A percentile compares a stretch with the other conserved stretches of the same genome.
Evolutionary conservation across 495 filamentous ascomycete species (phyloP).

Genomic region (Melanomma pulvis-pyrius): DNA sequence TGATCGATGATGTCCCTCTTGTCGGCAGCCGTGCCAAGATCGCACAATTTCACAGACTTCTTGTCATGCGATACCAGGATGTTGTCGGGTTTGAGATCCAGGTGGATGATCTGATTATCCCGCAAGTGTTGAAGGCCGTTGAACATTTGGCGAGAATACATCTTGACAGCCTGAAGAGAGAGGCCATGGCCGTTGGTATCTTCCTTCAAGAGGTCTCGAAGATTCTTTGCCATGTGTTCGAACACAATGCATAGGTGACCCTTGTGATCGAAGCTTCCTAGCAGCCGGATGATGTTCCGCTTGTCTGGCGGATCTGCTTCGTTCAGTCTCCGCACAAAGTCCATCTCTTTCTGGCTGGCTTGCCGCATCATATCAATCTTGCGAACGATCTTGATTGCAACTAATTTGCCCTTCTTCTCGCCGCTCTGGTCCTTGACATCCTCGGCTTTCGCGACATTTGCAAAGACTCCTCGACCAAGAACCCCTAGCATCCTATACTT

Average conservation of each 20-base stretch:
- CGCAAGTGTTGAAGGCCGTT: conserved; percentile 80
- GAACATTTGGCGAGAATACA: conserved; percentile 94
- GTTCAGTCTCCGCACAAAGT: conserved; percentile 81
- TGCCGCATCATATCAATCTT: conserved; percentile 53
- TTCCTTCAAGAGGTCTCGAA: conserved; percentile 94
- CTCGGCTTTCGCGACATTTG: conserved; percentile 86
- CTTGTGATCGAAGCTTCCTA: conserved; percentile 90
- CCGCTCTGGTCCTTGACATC: conserved; percentile 66
- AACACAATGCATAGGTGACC: conserved; percentile 95
- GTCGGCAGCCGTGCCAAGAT: conserved; percentile 91
- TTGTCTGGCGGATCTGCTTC: conserved; percentile 85
- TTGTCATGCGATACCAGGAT: conserved; percentile 80
- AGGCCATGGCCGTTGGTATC: conserved; percentile 93
- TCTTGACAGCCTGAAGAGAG: conserved; percentile 79
- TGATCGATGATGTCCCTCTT: conserved; percentile 80
- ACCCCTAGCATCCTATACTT: conserved; percentile 85
- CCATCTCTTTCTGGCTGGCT: conserved; percentile 88
- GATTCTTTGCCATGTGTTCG: conserved; percentile 82
- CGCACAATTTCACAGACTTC: conserved; percentile 89
- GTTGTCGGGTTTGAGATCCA: conserved; percentile 97
- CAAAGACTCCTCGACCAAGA: conserved; percentile 95
- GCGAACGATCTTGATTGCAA: conserved; percentile 43
- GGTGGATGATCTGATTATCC: conserved; percentile 90
- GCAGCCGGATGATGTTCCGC: conserved; percentile 87
- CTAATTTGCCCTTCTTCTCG: conserved; percentile 52